Evolutionary conservation across 2,329 filamentous ascomycete genomes (phyloP).

Genomic region (Arthrobotrys pseudoclavata): DNA sequence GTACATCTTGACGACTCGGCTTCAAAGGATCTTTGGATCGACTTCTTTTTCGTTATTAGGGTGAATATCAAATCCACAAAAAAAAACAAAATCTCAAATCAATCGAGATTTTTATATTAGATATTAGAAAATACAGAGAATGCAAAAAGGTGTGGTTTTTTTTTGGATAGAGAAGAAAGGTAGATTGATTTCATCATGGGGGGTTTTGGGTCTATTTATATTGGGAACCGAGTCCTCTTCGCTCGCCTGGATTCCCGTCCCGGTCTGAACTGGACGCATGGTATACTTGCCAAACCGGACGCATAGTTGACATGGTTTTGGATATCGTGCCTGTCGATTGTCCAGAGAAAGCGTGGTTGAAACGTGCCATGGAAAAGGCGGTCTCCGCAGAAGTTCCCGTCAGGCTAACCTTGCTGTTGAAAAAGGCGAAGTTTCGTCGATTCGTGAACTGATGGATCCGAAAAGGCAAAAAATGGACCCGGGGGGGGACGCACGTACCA

Average conservation of each 20-base stretch:
- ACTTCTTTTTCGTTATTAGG: too few relatives aligned
- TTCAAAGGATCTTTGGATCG: not conserved
- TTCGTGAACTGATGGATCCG: not conserved
- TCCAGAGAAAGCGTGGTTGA: conserved; percentile 7
- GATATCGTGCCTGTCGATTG: conserved; percentile 15
- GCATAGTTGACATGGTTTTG: conserved; percentile 46
- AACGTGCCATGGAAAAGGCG: conserved; percentile 26
- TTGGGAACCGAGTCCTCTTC: not conserved
- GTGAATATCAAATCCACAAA: conserved; percentile 50
- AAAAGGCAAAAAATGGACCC: conserved; percentile 1
- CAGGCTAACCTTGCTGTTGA: conserved; percentile 16
- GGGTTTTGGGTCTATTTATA: conserved; percentile 50
- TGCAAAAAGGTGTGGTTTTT: not conserved
- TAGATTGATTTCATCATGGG: not conserved
- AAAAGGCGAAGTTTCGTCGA: conserved; percentile 5
- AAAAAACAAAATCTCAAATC: conserved; percentile 32
- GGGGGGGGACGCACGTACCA: conserved; percentile 4
- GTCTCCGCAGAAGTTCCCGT: conserved; percentile 21
- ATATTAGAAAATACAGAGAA: conserved; percentile 30
- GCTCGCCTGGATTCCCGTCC: conserved; percentile 17
- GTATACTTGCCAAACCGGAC: not conserved
- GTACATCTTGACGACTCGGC: conserved; percentile 25
- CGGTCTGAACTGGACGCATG: conserved; percentile 23
- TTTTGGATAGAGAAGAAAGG: not conserved
- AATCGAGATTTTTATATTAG: conserved; percentile 37